Conservation (phyloP, 768 basidiomycete genomes). For the Termitomyces sp. region DNA sequence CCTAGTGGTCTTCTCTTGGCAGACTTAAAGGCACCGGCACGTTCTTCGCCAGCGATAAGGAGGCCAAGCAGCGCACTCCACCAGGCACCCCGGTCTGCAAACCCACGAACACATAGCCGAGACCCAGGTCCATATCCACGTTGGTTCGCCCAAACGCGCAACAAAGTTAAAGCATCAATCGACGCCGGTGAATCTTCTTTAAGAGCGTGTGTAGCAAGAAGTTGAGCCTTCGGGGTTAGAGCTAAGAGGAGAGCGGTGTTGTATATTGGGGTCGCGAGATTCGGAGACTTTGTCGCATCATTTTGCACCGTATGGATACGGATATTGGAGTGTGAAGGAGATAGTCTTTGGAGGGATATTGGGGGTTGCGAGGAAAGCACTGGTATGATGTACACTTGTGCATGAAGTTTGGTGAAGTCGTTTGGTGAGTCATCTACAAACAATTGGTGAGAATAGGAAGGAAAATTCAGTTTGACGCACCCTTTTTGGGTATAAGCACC, state of each 20-base stretch:
- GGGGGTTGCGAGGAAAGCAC: slow-evolving; percentile 55
- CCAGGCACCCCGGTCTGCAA: slow-evolving; percentile 61
- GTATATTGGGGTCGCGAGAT: slow-evolving; percentile 70
- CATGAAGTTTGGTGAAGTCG: slow-evolving; percentile 67
- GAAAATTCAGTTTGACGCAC: slow-evolving; percentile 31
- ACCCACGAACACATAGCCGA: slow-evolving; percentile 60
- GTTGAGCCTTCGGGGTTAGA: slow-evolving; percentile 43
- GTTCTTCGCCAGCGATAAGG: slow-evolving; percentile 67
- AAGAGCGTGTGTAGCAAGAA: slow-evolving; percentile 50
- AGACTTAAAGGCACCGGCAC: slow-evolving; percentile 22
- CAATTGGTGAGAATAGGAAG: slow-evolving; percentile 18
- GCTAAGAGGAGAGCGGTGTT: slow-evolving; percentile 66
- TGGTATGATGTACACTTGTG: slow-evolving; percentile 73
- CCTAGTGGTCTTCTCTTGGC: slow-evolving; percentile 60
- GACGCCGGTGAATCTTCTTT: slow-evolving; percentile 61
- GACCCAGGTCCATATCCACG: slow-evolving; percentile 68
- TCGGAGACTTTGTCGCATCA: slow-evolving; percentile 18
- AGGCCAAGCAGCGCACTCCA: slow-evolving; percentile 65
- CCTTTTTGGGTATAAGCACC: slow-evolving; percentile 52
- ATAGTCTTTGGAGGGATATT: slow-evolving; percentile 63
- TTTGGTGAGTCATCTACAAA: slow-evolving; percentile 42
- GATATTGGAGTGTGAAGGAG: slow-evolving; percentile 70
- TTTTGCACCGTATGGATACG: slow-evolving; percentile 17
- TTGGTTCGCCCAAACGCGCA: slow-evolving; percentile 89
- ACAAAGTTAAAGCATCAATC: slow-evolving; percentile 67